A percentile compares a stretch with the other conserved stretches of the same genome.
Conservation (phyloP, 306 rosid genomes). For the Fagus crenata region DNA sequence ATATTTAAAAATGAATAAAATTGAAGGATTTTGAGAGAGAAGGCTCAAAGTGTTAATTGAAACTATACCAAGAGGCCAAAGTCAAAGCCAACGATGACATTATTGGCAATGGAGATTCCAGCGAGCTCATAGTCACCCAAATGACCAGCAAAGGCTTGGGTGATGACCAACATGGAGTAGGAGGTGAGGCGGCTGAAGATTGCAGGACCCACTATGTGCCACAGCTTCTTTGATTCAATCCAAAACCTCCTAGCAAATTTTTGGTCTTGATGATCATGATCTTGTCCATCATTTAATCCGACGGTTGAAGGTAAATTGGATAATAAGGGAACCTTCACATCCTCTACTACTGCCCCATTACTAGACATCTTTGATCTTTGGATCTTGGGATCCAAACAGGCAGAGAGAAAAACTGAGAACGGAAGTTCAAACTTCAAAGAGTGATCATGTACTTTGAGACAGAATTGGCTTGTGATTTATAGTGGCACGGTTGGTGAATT, state of each 20-base stretch:
- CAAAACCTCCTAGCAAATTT: constrained; percentile 1
- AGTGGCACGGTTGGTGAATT: too few relatives aligned
- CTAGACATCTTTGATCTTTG: constrained; percentile 16
- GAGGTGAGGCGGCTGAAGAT: constrained; percentile 22
- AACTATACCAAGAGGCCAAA: constrained; percentile 31
- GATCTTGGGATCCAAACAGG: too few relatives aligned
- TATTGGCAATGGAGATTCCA: constrained; percentile 28
- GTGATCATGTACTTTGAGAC: too few relatives aligned
- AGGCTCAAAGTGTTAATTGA: too few relatives aligned
- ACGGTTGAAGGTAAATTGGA: background rate
- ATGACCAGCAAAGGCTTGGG: constrained; percentile 36
- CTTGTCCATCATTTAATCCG: constrained; percentile 12
- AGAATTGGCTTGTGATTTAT: too few relatives aligned
- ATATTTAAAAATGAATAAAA: too few relatives aligned
- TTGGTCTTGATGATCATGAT: constrained; percentile 24
- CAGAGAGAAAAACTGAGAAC: background rate
- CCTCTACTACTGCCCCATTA: constrained; percentile 25
- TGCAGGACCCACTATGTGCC: constrained; percentile 39
- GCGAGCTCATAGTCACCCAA: constrained; percentile 37
- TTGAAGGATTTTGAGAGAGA: too few relatives aligned
- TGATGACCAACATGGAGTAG: constrained; percentile 23
- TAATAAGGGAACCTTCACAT: constrained; percentile 44
- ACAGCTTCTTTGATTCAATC: constrained; percentile 40
- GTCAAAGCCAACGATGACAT: constrained; percentile 32
- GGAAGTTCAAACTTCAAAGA: background rate